Evolutionary conservation across 2,329 filamentous ascomycete species (phyloP).

Genomic region (Boeremia exigua): DNA sequence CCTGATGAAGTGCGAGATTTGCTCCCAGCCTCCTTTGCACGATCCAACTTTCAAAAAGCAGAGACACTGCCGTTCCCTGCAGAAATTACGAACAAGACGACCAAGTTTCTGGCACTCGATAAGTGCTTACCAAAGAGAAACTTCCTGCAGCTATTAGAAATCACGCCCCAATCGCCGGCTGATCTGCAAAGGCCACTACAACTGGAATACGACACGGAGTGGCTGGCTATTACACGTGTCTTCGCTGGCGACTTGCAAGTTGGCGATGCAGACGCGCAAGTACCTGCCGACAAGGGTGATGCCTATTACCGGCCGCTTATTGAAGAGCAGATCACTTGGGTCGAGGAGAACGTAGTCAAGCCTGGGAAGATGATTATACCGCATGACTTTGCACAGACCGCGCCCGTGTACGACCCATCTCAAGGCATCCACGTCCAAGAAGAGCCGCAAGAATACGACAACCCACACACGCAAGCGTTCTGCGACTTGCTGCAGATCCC

Average conservation of each 20-base stretch:
- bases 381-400: conserved; percentile 77
- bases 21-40: conserved; percentile 76
- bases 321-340: conserved; percentile 75
- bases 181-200: conserved; percentile 58
- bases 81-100: conserved; percentile 77
- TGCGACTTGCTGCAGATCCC: conserved; percentile 78
- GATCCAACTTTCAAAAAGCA: conserved; percentile 23
- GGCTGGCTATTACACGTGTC: conserved; percentile 89
- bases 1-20: conserved; percentile 72
- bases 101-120: conserved; percentile 87
- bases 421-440: conserved; percentile 64
- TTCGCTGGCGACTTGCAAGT: conserved; percentile 69
- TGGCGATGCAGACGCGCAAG: conserved; percentile 60
- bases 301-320: conserved; percentile 72
- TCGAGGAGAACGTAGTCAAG: conserved; percentile 75
- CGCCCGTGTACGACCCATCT: conserved; percentile 69
- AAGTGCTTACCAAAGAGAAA: conserved; percentile 83
- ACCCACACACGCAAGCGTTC: conserved; percentile 82
- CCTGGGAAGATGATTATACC: conserved; percentile 71
- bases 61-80: conserved; percentile 64
- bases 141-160: conserved; percentile 79
- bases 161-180: conserved; percentile 29
- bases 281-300: conserved; percentile 70
- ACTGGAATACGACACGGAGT: conserved; percentile 88
- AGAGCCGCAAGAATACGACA: conserved; percentile 82